Evolutionary conservation across 441 rosid species (phyloP).

Genomic region (Erodium texanum): DNA sequence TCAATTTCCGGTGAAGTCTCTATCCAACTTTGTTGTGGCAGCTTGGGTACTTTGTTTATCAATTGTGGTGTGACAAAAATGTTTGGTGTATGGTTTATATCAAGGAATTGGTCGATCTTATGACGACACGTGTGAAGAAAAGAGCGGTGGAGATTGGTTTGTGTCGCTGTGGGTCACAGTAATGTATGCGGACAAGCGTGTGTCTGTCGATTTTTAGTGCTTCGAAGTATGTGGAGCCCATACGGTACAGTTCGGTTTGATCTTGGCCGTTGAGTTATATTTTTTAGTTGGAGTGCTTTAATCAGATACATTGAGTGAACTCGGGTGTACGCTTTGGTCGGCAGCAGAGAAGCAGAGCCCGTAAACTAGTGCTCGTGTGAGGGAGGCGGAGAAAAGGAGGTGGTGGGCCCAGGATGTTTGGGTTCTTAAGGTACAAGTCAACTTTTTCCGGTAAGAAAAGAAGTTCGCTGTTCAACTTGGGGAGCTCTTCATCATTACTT

Average conservation of each 20-base stretch:
- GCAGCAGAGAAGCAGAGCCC: not conserved
- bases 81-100: not conserved
- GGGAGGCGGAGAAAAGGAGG: not conserved
- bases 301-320: no score
- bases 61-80: not conserved
- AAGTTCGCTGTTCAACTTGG: not conserved
- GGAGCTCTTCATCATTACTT: not conserved
- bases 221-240: no score
- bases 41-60: not conserved
- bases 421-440: conserved; percentile 25
- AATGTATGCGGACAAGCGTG: no score
- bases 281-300: no score
- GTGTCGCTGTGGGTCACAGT: no score
- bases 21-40: not conserved
- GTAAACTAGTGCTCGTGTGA: not conserved
- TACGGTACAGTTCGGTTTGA: no score
- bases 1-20: conserved; percentile 21
- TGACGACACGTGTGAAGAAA: conserved; percentile 19
- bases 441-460: not conserved
- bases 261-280: not conserved
- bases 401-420: conserved; percentile 23
- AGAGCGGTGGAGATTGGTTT: conserved; percentile 27
- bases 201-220: no score
- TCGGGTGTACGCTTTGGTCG: no score
- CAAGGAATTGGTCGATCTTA: conserved; percentile 6